Conservation (phyloP, 2,329 filamentous ascomycete species). For the Verticillium nonalfalfae region DNA sequence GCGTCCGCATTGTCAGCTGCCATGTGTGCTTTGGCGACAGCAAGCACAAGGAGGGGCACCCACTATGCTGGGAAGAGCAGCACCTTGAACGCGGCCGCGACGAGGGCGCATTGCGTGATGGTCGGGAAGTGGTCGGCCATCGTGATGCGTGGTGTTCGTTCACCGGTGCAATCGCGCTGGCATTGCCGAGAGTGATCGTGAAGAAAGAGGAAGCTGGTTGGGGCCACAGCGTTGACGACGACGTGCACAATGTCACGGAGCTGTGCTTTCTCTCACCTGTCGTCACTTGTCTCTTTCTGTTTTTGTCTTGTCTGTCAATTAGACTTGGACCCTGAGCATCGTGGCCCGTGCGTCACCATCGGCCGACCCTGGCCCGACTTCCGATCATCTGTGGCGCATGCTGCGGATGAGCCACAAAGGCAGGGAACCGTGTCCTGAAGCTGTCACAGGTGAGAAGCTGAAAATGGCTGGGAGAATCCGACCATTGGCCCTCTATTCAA, state of each 20-base stretch:
- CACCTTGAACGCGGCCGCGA: slow-evolving; percentile 83
- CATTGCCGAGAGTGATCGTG: slow-evolving; percentile 7
- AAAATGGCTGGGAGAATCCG: background rate
- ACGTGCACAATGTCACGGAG: background rate
- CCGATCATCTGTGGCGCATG: background rate
- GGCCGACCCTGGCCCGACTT: background rate
- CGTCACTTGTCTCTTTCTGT: background rate
- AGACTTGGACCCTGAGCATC: background rate
- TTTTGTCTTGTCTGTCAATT: background rate
- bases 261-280: background rate
- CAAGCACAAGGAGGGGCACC: slow-evolving; percentile 21
- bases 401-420: background rate
- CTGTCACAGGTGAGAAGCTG: background rate
- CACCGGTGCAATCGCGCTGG: slow-evolving; percentile 2
- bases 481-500: background rate
- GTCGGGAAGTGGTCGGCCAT: slow-evolving; percentile 84
- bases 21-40: slow-evolving; percentile 1
- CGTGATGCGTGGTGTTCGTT: slow-evolving; percentile 13
- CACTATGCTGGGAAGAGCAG: slow-evolving; percentile 93
- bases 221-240: background rate
- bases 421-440: background rate
- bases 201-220: background rate
- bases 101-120: slow-evolving; percentile 79
- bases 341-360: background rate
- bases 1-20: slow-evolving; percentile 8